Evolutionary conservation across 257 asterid genomes (phyloP).

Genomic region (Nicotiana paniculata): DNA sequence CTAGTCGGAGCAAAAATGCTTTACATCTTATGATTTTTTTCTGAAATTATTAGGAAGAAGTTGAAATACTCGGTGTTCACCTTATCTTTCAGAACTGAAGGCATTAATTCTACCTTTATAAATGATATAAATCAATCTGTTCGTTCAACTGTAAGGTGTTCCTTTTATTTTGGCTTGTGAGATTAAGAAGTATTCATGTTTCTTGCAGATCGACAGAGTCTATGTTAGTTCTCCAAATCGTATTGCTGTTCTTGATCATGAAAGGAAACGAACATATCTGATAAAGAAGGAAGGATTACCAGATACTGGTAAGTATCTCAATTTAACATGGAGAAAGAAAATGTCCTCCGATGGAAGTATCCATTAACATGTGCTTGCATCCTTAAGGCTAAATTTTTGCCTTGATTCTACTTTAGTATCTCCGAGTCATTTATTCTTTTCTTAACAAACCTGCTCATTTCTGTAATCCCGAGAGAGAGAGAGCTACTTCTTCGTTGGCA

Average conservation of each 20-base stretch:
- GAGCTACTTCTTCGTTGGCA: background rate
- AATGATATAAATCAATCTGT: background rate
- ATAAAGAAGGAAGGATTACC: slow-evolving; percentile 84
- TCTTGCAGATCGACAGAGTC: slow-evolving; percentile 75
- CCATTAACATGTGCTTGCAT: background rate
- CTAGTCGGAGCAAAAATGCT: background rate
- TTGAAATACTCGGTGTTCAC: background rate
- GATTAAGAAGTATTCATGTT: background rate
- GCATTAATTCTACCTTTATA: background rate
- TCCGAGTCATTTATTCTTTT: background rate
- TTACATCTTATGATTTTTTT: background rate
- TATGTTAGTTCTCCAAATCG: slow-evolving; percentile 65
- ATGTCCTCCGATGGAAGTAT: background rate
- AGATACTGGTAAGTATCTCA: slow-evolving; percentile 53
- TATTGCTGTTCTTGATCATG: slow-evolving; percentile 81
- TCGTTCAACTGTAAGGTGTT: background rate
- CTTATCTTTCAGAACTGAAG: background rate
- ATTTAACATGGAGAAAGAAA: background rate
- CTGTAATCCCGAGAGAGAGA: background rate
- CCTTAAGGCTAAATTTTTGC: background rate
- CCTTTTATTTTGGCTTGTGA: background rate
- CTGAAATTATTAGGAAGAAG: background rate
- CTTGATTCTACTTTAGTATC: background rate
- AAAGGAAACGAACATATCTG: slow-evolving; percentile 74
- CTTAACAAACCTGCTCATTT: background rate